Percentiles rank a stretch among this genome's conserved stretches.
Evolutionary conservation across 1,139 yeast genomes (phyloP).

Genomic region (Candida pseudoviswanathii): DNA sequence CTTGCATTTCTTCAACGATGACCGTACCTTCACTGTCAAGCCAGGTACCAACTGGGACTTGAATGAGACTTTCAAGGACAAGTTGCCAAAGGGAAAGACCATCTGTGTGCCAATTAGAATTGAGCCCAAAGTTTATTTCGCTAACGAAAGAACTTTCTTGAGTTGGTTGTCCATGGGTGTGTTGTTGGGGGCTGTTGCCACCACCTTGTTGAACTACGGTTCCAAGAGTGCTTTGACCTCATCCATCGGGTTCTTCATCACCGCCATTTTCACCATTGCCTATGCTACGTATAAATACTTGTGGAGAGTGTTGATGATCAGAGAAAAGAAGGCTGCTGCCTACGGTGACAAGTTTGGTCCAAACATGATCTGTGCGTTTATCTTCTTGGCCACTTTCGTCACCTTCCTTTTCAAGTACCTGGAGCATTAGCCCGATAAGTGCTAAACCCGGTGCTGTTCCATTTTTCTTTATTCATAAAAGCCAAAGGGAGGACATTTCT

Average conservation of each 20-base stretch:
- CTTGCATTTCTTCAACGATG: constrained; percentile 58
- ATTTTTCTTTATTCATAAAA: not conserved
- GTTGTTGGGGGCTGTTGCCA: constrained; percentile 73
- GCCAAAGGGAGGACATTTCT: no score
- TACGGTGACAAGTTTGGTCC: constrained; percentile 93
- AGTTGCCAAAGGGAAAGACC: constrained; percentile 76
- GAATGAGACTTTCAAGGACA: constrained; percentile 46
- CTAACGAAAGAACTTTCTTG: constrained; percentile 78
- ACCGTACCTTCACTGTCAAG: constrained; percentile 73
- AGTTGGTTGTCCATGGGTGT: constrained; percentile 78
- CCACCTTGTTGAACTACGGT: constrained; percentile 71
- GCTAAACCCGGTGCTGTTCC: not conserved
- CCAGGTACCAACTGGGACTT: constrained; percentile 78
- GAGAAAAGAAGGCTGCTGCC: constrained; percentile 78
- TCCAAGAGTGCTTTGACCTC: constrained; percentile 72
- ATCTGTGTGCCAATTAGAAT: constrained; percentile 79
- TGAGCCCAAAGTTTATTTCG: constrained; percentile 84
- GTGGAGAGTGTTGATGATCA: constrained; percentile 80
- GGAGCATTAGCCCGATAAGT: constrained; percentile 22
- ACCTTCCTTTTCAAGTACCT: constrained; percentile 63
- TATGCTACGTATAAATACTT: constrained; percentile 79
- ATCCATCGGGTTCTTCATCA: constrained; percentile 83
- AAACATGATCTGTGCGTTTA: constrained; percentile 71
- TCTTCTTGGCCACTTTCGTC: constrained; percentile 71
- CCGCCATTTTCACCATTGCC: constrained; percentile 71